Percentiles rank a stretch among this genome's conserved stretches.
Evolutionary conservation across 495 filamentous ascomycete genomes (phyloP).

Genomic region (Tuber indicum): DNA sequence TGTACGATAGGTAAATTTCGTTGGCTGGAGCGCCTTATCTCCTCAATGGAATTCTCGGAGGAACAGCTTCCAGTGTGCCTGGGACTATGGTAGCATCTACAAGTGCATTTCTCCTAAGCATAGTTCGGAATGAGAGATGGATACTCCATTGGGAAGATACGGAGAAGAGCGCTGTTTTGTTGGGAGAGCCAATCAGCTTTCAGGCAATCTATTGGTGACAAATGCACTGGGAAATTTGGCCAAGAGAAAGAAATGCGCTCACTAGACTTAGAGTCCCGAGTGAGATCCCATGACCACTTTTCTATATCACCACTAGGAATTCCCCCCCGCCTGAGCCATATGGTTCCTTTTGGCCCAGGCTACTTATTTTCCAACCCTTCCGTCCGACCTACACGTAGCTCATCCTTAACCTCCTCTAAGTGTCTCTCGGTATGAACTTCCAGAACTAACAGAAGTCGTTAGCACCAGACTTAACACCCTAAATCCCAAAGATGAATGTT

Average conservation of each 20-base stretch:
- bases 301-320: not conserved
- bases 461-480: not conserved
- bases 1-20: not conserved
- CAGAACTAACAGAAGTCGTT: not conserved
- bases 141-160: not conserved
- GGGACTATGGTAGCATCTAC: not conserved
- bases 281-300: not conserved
- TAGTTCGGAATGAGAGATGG: not conserved
- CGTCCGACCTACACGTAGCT: not conserved
- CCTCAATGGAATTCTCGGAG: not conserved
- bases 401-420: not conserved
- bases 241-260: not conserved
- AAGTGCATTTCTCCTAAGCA: not conserved
- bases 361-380: not conserved
- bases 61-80: not conserved
- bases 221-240: not conserved
- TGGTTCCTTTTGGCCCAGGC: not conserved
- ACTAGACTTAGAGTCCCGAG: not conserved
- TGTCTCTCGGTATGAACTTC: not conserved
- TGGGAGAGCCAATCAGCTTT: not conserved
- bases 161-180: not conserved
- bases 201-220: not conserved
- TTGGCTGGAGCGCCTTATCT: not conserved
- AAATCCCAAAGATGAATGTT: not conserved
- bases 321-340: not conserved